Evolutionary conservation across 805 yeast species (phyloP).

Genomic region (Metschnikowia reukaufii): DNA sequence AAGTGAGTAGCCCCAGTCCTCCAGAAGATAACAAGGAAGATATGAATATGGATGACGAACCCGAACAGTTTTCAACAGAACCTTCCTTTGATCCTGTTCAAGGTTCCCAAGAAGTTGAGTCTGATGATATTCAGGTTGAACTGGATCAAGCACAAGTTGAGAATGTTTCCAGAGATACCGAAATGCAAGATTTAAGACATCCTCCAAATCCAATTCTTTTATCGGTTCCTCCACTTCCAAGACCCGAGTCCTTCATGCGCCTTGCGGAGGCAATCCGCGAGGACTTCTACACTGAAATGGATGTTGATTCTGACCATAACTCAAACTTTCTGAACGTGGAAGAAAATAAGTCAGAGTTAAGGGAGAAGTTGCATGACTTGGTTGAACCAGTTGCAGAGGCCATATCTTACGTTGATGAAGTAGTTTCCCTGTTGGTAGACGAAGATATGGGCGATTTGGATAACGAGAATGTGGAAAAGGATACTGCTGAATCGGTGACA

Average conservation of each 20-base stretch:
- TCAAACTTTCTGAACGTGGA: neutral
- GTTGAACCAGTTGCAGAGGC: slow-evolving; percentile 1
- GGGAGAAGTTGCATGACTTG: neutral
- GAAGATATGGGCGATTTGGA: neutral
- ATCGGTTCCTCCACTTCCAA: slow-evolving; percentile 9
- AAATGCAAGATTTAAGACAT: neutral
- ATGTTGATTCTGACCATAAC: neutral
- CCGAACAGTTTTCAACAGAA: too few species aligned
- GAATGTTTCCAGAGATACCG: neutral
- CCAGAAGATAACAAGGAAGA: neutral
- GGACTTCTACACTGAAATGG: neutral
- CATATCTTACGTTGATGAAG: neutral
- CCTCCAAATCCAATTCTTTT: neutral
- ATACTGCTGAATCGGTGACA: neutral
- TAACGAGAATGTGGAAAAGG: neutral
- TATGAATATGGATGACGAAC: too few species aligned
- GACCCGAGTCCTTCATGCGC: slow-evolving; percentile 4
- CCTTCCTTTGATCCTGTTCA: too few species aligned
- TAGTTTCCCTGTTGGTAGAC: neutral
- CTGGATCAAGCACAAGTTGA: neutral
- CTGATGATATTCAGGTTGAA: neutral
- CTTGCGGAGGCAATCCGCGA: slow-evolving; percentile 2
- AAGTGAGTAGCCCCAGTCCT: neutral
- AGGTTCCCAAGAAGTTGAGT: neutral
- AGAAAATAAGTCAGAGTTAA: neutral